Conservation (phyloP, 176 grass and related monocot species). For the Poa pratensis region DNA sequence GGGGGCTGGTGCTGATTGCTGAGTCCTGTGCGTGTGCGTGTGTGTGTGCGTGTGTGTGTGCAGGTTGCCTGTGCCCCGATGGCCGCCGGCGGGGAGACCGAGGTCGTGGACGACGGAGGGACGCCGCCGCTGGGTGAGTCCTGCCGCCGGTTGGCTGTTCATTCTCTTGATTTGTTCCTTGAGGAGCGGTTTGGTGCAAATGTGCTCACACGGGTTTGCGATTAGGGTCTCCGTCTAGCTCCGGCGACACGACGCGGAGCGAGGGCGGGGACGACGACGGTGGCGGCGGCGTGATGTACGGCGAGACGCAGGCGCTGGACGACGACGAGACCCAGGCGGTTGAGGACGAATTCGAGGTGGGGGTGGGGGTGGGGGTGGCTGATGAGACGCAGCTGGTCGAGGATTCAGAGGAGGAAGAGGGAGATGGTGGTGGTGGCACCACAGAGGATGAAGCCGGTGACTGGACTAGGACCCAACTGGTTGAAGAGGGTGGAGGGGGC, state of each 20-base stretch:
- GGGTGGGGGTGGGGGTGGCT: conserved; percentile 8
- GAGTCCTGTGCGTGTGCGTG: not conserved
- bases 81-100: conserved; percentile 36
- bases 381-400: conserved; percentile 44
- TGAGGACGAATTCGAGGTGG: conserved; percentile 35
- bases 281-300: not conserved
- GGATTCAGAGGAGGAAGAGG: conserved; percentile 16
- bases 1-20: not conserved
- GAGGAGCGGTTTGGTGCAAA: not conserved
- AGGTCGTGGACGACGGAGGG: conserved; percentile 15
- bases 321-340: conserved; percentile 37
- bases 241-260: conserved; percentile 25
- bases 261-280: not conserved
- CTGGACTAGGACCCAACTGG: conserved; percentile 22
- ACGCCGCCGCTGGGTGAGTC: conserved; percentile 43
- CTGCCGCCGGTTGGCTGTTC: not conserved
- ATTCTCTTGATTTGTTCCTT: not conserved
- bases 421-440: not conserved
- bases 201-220: not conserved
- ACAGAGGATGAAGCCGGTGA: not conserved
- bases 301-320: conserved; percentile 33
- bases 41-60: not conserved
- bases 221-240: conserved; percentile 43
- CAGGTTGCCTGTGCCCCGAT: conserved; percentile 9
- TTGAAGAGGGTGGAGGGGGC: conserved; percentile 20